Percentiles rank a stretch among this genome's conserved stretches.
Conservation (phyloP, 495 filamentous ascomycete genomes). For the Podospora didyma region DNA sequence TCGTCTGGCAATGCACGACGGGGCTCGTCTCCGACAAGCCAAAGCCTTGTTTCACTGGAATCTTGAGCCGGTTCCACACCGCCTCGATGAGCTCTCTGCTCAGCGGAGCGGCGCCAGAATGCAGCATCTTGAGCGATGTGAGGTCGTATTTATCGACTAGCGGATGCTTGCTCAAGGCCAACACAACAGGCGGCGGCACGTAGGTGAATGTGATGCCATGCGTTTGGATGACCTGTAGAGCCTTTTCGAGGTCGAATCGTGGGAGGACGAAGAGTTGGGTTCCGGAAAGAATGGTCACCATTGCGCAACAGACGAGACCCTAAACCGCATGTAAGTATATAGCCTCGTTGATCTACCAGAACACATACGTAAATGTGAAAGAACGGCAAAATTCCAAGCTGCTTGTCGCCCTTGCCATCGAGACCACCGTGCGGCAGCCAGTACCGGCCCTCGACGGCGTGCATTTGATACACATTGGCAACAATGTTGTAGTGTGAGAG, state of each 20-base stretch:
- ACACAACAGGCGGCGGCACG: slow-evolving; percentile 73
- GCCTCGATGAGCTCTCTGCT: slow-evolving; percentile 77
- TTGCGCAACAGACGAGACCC: slow-evolving; percentile 7
- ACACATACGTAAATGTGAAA: slow-evolving; percentile 80
- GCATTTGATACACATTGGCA: slow-evolving; percentile 47
- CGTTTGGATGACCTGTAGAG: slow-evolving; percentile 71
- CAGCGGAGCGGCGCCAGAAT: slow-evolving; percentile 84
- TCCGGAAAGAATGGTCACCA: slow-evolving; percentile 57
- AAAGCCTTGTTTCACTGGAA: slow-evolving; percentile 65
- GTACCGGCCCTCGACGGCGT: slow-evolving; percentile 40
- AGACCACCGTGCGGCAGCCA: slow-evolving; percentile 37
- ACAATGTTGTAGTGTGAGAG: slow-evolving; percentile 79
- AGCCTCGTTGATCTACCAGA: slow-evolving; percentile 18
- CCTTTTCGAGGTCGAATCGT: slow-evolving; percentile 78
- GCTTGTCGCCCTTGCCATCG: slow-evolving; percentile 55
- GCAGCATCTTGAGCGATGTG: slow-evolving; percentile 74
- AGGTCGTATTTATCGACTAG: slow-evolving; percentile 75
- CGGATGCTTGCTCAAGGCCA: slow-evolving; percentile 77
- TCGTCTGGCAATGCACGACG: slow-evolving; percentile 54
- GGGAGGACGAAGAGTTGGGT: slow-evolving; percentile 69
- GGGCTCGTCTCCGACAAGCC: slow-evolving; percentile 45
- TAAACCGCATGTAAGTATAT: too few species aligned
- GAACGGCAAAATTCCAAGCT: slow-evolving; percentile 57
- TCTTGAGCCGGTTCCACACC: slow-evolving; percentile 67
- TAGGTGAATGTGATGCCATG: slow-evolving; percentile 59